These are phyloP conservation scores for Hypoxylon sp. DNA, from an alignment of 2,329 filamentous ascomycete genomes.

Conservation along the genomic window DNA sequence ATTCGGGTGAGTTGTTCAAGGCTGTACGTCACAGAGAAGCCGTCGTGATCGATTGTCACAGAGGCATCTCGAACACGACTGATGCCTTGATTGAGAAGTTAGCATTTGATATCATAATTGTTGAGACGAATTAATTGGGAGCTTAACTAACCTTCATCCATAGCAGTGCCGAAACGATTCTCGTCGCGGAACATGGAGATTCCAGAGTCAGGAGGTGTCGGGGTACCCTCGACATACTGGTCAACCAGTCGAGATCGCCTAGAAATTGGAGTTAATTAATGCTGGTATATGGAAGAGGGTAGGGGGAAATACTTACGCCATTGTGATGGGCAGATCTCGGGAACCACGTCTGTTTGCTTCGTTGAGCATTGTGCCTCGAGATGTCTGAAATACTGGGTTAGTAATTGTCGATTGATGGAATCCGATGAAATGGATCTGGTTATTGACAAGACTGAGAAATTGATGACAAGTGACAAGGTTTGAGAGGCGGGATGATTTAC, in stretches of 20 bases:
- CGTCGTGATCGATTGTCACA: not conserved
- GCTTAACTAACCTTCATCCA: conserved; percentile 21
- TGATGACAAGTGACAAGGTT: not conserved
- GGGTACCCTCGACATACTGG: not conserved
- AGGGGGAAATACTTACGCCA: conserved; percentile 5
- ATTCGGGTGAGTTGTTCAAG: conserved; percentile 49
- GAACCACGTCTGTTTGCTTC: not conserved
- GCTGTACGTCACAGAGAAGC: not conserved
- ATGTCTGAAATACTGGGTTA: conserved; percentile 21
- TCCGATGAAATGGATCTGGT: not conserved
- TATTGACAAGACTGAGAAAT: not conserved
- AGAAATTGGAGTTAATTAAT: conserved; percentile 10
- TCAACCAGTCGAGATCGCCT: not conserved
- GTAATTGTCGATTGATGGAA: conserved; percentile 13
- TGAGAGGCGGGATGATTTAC: not conserved
- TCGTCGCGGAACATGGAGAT: not conserved
- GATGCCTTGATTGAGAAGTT: conserved; percentile 11
- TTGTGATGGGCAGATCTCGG: not conserved
- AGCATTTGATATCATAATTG: not conserved
- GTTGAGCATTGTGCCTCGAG: conserved; percentile 3
- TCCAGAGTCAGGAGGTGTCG: conserved; percentile 14
- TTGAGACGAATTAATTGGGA: not conserved
- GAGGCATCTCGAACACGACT: not conserved
- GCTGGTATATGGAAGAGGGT: not conserved
- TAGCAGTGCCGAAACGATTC: not conserved